Evolutionary conservation across 192 early-diverging fungal genomes (phyloP), one percentile per base, ranked within the genome.

Genomic region (Phlyctochytrium planicorne): DNA sequence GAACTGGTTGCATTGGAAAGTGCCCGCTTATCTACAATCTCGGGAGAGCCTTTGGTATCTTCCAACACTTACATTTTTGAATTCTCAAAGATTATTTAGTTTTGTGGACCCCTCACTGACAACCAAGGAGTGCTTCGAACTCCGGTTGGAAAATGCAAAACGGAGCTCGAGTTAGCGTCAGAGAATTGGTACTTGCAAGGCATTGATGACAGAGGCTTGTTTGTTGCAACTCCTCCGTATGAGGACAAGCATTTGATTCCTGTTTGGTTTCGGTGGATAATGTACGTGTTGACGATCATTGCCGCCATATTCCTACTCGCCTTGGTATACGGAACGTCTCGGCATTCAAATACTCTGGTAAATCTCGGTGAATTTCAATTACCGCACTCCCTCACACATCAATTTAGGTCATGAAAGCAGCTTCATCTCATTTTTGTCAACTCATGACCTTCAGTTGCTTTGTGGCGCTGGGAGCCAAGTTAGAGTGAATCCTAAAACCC

Each of bases 331-430:
- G 40, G 40, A n/a, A 50, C 40, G 40, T 14, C n/a, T 10, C n/a
- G 10, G 10, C n/a, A 50, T n/a, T n/a, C 12, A n/a, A 14, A 10
- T 14, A 50, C 40, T 10, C 40, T 50, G 40, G 40, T 50, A 50
- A 50, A n/a, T n/a, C n/a, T n/a, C n/a, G n/a, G n/a, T n/a, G n/a
- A n/a, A n/a, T n/a, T n/a, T n/a, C n/a, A n/a, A 14, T 50, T n/a
- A 50, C n/a, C 12, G n/a, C 40, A 10, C 12, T 50, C 40, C n/a
- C 12, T n/a, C n/a, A 50, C 10, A 50, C n/a, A 50, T n/a, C n/a
- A n/a, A 14, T 50, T 50, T 50, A 50, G 40, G 40, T 50, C n/a
- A 50, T 50, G 40, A 50, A 50, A n/a, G 40, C 40, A 14, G 40
- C 40, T n/a, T 50, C 40, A 10, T n/a, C 40, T 14, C 10, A 50